These are phyloP conservation scores for Chaetoscypha palmicola DNA, from an alignment of 2,329 filamentous ascomycete species.

Conservation along the genomic window DNA sequence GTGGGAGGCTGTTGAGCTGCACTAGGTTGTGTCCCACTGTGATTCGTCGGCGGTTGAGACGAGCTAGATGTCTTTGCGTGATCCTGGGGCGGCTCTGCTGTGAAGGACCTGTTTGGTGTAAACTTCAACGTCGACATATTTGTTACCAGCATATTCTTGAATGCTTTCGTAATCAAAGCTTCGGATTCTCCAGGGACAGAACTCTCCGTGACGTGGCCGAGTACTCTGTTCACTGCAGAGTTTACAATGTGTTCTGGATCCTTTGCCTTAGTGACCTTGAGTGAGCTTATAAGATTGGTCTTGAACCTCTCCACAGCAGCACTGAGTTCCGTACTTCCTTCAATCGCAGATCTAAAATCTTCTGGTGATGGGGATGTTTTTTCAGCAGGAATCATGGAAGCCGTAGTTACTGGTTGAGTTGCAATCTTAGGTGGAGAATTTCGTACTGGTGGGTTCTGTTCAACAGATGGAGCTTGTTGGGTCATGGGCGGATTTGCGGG, in stretches of 20 bases:
- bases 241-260: constrained; percentile 27
- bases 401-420: background rate
- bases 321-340: constrained; percentile 1
- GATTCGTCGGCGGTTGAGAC: constrained; percentile 16
- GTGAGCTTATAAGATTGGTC: constrained; percentile 11
- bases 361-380: background rate
- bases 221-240: constrained; percentile 27
- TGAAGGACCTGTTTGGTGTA: constrained; percentile 2
- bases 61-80: constrained; percentile 13
- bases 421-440: constrained; percentile 1
- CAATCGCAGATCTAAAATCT: background rate
- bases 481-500: constrained; percentile 7
- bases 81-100: constrained; percentile 3
- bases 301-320: constrained; percentile 25
- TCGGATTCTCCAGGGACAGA: constrained; percentile 19
- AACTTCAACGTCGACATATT: constrained; percentile 19
- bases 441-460: background rate
- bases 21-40: constrained; percentile 17
- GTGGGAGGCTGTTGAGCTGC: constrained; percentile 16
- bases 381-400: background rate
- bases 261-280: constrained; percentile 8
- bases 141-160: constrained; percentile 21
- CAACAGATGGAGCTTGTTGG: background rate
- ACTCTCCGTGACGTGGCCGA: constrained; percentile 21
- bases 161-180: constrained; percentile 23